These are phyloP conservation scores for Drechslerella dactyloides DNA, from an alignment of 2,329 filamentous ascomycete species.

Conservation along the genomic window DNA sequence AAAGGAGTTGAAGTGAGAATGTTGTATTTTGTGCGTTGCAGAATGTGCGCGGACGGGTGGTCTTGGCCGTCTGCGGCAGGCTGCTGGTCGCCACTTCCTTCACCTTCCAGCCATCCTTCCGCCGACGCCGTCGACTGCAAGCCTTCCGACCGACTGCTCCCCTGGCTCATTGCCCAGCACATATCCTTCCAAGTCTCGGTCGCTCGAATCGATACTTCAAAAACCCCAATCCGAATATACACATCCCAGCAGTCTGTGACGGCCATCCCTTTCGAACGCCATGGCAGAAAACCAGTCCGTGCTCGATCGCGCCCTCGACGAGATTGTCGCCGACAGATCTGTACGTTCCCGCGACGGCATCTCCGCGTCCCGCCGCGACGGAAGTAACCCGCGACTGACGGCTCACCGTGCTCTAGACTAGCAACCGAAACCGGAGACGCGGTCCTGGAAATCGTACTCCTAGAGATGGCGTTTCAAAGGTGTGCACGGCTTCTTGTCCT, in stretches of 20 bases:
- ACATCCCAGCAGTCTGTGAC: not conserved
- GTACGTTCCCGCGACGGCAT: constrained; percentile 25
- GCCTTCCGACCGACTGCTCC: constrained; percentile 7
- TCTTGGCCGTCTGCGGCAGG: not conserved
- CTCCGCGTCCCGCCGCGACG: not conserved
- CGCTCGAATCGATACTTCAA: not conserved
- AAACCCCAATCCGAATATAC: not conserved
- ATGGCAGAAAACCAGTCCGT: constrained; percentile 44
- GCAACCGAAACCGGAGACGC: constrained; percentile 46
- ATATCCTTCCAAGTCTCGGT: constrained; percentile 2
- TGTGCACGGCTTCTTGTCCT: not conserved
- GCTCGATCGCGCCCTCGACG: constrained; percentile 50
- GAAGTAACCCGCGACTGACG: constrained; percentile 1
- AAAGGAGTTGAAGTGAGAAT: not conserved
- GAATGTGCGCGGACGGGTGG: constrained; percentile 19
- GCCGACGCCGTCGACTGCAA: constrained; percentile 12
- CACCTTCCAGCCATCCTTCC: constrained; percentile 32
- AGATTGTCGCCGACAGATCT: constrained; percentile 50
- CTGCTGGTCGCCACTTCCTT: constrained; percentile 35
- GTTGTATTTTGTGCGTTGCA: constrained; percentile 47
- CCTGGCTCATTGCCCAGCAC: not conserved
- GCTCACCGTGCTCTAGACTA: constrained; percentile 21
- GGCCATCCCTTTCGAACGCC: constrained; percentile 10
- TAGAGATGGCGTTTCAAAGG: constrained; percentile 52
- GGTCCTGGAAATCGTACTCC: constrained; percentile 50